phyloP scores from a whole-genome alignment of 805 yeast species.

The Ogataea siamensis region DNA sequence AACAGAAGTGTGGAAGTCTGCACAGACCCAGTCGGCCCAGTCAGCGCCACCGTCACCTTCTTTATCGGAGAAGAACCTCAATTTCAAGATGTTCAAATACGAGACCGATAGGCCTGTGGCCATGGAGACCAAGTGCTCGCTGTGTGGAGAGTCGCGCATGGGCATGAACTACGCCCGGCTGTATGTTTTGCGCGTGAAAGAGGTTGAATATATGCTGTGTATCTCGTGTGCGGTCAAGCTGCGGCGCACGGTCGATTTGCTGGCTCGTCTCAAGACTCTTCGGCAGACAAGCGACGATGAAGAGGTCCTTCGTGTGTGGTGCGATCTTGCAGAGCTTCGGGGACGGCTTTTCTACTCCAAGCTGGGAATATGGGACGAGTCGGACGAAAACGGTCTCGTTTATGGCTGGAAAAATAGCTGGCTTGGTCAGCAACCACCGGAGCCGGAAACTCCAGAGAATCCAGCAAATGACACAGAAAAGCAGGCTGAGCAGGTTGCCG shows the following conservation, averaged over 20 bases:
- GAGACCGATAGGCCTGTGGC: constrained; percentile 66
- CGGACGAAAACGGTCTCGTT: constrained; percentile 29
- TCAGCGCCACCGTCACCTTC: constrained; percentile 22
- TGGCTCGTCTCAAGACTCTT: constrained; percentile 65
- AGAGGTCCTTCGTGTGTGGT: constrained; percentile 58
- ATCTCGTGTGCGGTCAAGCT: constrained; percentile 76
- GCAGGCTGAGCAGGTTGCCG: no score
- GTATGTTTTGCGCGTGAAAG: constrained; percentile 54
- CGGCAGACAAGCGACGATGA: constrained; percentile 16
- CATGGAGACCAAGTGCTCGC: constrained; percentile 67
- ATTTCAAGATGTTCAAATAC: constrained; percentile 21
- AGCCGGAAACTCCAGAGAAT: not conserved
- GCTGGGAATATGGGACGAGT: constrained; percentile 70
- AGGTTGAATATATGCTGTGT: constrained; percentile 65
- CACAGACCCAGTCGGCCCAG: constrained; percentile 19
- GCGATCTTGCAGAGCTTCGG: constrained; percentile 60
- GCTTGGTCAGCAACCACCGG: constrained; percentile 19
- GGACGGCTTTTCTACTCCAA: constrained; percentile 81
- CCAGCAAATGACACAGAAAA: no score
- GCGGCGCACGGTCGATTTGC: constrained; percentile 79
- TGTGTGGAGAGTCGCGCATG: constrained; percentile 78
- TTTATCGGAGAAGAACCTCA: constrained; percentile 13
- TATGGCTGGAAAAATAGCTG: constrained; percentile 36
- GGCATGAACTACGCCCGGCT: constrained; percentile 74
- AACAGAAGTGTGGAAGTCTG: constrained; percentile 65